Percentiles rank a stretch among this genome's conserved stretches.
These are phyloP conservation scores for Beauveria asiatica DNA, from an alignment of 2,329 filamentous ascomycete genomes.

Conservation along the genomic window DNA sequence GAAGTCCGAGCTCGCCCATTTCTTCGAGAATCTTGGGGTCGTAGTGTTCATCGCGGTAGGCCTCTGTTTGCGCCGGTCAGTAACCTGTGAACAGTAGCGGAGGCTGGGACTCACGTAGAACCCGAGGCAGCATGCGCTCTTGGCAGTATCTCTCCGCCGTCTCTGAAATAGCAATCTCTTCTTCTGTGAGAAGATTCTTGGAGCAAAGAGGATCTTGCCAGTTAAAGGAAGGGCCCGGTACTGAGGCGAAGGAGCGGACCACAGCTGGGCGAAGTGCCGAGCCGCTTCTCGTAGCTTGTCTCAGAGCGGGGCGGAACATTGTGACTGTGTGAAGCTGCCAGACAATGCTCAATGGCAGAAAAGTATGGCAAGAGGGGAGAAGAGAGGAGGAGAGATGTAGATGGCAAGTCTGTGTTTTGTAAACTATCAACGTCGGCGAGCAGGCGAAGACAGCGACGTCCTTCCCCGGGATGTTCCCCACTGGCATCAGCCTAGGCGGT, in stretches of 20 bases:
- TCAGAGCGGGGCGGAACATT: slow-evolving; percentile 15
- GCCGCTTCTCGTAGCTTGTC: slow-evolving; percentile 13
- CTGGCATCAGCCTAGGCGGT: background rate
- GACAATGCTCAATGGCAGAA: background rate
- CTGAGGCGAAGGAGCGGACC: slow-evolving; percentile 28
- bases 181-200: slow-evolving; percentile 72
- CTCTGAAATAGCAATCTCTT: slow-evolving; percentile 82
- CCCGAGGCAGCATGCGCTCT: slow-evolving; percentile 74
- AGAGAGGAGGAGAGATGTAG: background rate
- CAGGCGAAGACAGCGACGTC: background rate
- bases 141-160: slow-evolving; percentile 93
- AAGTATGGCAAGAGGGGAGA: background rate
- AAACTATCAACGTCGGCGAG: background rate
- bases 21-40: slow-evolving; percentile 78
- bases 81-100: background rate
- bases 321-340: background rate
- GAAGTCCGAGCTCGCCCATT: slow-evolving; percentile 86
- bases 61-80: slow-evolving; percentile 43
- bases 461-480: slow-evolving; percentile 6
- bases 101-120: slow-evolving; percentile 56
- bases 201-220: slow-evolving; percentile 84
- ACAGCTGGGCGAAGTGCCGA: slow-evolving; percentile 10
- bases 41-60: slow-evolving; percentile 77
- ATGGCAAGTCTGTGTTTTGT: slow-evolving; percentile 1
- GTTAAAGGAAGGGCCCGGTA: slow-evolving; percentile 50